A percentile compares a stretch with the other conserved stretches of the same genome.
phyloP scores from a whole-genome alignment of 495 filamentous ascomycete species.

The Jackrogersella minutella region DNA sequence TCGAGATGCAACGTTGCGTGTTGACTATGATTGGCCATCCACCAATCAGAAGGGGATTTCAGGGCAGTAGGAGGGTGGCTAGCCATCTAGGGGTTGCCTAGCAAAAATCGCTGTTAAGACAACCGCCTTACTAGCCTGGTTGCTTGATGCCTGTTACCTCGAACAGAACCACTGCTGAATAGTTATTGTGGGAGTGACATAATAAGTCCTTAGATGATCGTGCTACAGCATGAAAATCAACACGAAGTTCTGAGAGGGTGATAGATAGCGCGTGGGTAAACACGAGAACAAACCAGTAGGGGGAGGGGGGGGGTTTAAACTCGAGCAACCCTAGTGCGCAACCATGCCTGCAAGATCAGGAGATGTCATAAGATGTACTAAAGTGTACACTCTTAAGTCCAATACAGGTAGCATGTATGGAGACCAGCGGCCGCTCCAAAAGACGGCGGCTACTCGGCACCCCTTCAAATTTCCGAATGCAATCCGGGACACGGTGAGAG shows the following conservation, averaged over 20 bases:
- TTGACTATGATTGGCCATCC: conserved; percentile 24
- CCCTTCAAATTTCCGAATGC: conserved; percentile 32
- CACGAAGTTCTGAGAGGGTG: conserved; percentile 17
- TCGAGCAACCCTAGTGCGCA: conserved; percentile 26
- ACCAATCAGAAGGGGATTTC: conserved; percentile 22
- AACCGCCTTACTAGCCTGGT: conserved; percentile 8
- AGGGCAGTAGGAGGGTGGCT: conserved; percentile 21
- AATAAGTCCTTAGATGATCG: background rate
- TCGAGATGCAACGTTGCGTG: conserved; percentile 39
- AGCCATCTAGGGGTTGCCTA: conserved; percentile 8
- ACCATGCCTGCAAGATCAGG: conserved; percentile 34
- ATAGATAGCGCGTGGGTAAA: conserved; percentile 27
- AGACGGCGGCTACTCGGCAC: conserved; percentile 32
- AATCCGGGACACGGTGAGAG: conserved; percentile 30
- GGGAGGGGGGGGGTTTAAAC: conserved; percentile 8
- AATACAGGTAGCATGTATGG: conserved; percentile 3
- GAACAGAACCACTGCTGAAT: background rate
- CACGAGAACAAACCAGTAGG: conserved; percentile 15
- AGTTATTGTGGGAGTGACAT: background rate
- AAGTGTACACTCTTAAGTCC: conserved; percentile 12
- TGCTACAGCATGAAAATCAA: conserved; percentile 30
- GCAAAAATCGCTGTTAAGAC: conserved; percentile 16
- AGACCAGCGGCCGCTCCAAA: conserved; percentile 19
- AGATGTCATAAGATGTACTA: conserved; percentile 34
- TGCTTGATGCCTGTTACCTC: background rate